phyloP scores from a whole-genome alignment of 345 rosid genomes.

The Syzygium aromaticum region DNA sequence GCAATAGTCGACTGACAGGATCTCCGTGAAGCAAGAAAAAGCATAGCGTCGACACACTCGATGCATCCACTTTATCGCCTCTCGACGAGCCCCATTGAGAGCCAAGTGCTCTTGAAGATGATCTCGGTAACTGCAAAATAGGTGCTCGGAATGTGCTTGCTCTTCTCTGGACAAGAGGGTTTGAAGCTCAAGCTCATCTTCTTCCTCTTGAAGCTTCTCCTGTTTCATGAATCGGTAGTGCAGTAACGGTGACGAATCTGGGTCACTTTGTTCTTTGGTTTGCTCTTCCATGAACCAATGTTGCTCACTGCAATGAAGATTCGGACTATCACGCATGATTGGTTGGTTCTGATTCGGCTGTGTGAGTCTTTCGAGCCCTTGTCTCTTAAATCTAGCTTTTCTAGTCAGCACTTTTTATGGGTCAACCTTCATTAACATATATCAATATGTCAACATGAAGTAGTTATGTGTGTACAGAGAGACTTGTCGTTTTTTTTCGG shows the following conservation, averaged over 20 bases:
- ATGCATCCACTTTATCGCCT: background rate
- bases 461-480: background rate
- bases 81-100: background rate
- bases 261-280: background rate
- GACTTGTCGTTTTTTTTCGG: background rate
- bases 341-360: background rate
- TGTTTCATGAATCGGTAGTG: background rate
- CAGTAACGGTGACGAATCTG: background rate
- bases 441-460: background rate
- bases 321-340: background rate
- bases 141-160: background rate
- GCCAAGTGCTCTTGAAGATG: background rate
- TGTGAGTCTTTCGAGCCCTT: background rate
- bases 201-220: background rate
- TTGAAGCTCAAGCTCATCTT: background rate
- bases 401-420: background rate
- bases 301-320: background rate
- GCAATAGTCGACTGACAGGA: slow-evolving; percentile 1
- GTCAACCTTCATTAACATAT: background rate
- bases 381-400: background rate
- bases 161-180: background rate
- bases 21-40: background rate
- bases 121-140: background rate
- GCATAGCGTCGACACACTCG: background rate
- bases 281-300: background rate